Conservation (phyloP, 495 filamentous ascomycete genomes). For the Xylaria cubensis region DNA sequence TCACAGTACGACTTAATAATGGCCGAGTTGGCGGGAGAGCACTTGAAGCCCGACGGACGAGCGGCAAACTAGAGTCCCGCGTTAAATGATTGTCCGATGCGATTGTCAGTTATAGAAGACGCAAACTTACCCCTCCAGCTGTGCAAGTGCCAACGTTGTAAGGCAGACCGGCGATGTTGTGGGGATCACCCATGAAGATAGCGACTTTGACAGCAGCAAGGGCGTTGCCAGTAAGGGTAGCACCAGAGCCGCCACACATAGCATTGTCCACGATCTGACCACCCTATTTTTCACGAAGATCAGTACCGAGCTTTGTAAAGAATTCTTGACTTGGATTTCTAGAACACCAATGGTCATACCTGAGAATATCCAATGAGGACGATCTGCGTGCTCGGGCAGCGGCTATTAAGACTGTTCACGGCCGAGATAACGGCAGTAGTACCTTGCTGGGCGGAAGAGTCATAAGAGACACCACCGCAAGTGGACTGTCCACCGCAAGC, state of each 20-base stretch:
- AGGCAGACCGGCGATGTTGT: conserved; percentile 57
- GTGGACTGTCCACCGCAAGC: conserved; percentile 59
- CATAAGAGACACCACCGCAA: conserved; percentile 61
- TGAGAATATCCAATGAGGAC: conserved; percentile 66
- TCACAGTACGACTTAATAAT: conserved; percentile 71
- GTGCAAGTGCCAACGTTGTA: conserved; percentile 69
- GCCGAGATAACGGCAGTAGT: conserved; percentile 60
- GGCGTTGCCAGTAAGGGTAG: conserved; percentile 55
- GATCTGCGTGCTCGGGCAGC: conserved; percentile 64
- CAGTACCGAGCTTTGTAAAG: conserved; percentile 4
- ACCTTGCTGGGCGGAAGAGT: conserved; percentile 58
- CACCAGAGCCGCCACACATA: conserved; percentile 64
- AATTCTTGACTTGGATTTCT: background rate
- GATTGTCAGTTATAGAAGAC: background rate
- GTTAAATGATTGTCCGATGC: background rate
- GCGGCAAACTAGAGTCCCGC: conserved; percentile 56
- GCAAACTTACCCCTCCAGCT: conserved; percentile 60
- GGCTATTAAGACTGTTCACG: conserved; percentile 59
- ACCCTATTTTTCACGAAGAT: conserved; percentile 47
- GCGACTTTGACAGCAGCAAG: conserved; percentile 62
- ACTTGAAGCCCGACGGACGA: conserved; percentile 61
- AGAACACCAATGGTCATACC: background rate
- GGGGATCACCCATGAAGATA: conserved; percentile 70
- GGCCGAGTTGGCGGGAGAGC: conserved; percentile 52
- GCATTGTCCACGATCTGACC: conserved; percentile 70